phyloP scores from a whole-genome alignment of 768 basidiomycete species.

The Lentinula sp. region DNA sequence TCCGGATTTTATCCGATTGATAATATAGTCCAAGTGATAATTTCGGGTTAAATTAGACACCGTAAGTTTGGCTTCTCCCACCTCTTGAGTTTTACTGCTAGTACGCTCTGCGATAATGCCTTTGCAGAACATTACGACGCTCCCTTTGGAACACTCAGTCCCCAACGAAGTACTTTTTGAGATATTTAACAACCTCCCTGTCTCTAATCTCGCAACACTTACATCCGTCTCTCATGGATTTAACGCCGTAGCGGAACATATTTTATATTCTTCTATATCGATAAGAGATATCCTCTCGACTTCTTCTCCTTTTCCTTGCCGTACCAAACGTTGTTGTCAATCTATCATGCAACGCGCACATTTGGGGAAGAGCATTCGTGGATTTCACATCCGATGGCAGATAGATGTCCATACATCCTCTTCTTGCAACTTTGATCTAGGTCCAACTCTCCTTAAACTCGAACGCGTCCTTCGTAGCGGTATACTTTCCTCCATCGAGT shows the following conservation, averaged over 20 bases:
- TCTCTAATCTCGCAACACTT: slow-evolving; percentile 30
- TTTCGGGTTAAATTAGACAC: background rate
- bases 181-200: slow-evolving; percentile 37
- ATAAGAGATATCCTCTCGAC: slow-evolving; percentile 42
- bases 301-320: slow-evolving; percentile 30
- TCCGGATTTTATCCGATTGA: background rate
- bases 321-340: slow-evolving; percentile 45
- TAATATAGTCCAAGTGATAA: background rate
- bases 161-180: slow-evolving; percentile 52
- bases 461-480: slow-evolving; percentile 24
- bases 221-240: slow-evolving; percentile 40
- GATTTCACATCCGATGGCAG: slow-evolving; percentile 52
- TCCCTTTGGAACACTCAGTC: slow-evolving; percentile 19
- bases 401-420: slow-evolving; percentile 25
- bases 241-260: slow-evolving; percentile 50
- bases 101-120: background rate
- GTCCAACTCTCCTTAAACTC: slow-evolving; percentile 32
- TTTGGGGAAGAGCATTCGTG: slow-evolving; percentile 38
- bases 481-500: slow-evolving; percentile 35
- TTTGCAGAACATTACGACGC: background rate
- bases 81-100: background rate
- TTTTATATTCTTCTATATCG: slow-evolving; percentile 48
- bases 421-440: slow-evolving; percentile 23
- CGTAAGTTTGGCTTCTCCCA: slow-evolving; percentile 1
- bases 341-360: slow-evolving; percentile 41